Evolutionary conservation across 805 yeast species (phyloP), one percentile per base, ranked within the genome.

Genomic region (Komagataella populi): DNA sequence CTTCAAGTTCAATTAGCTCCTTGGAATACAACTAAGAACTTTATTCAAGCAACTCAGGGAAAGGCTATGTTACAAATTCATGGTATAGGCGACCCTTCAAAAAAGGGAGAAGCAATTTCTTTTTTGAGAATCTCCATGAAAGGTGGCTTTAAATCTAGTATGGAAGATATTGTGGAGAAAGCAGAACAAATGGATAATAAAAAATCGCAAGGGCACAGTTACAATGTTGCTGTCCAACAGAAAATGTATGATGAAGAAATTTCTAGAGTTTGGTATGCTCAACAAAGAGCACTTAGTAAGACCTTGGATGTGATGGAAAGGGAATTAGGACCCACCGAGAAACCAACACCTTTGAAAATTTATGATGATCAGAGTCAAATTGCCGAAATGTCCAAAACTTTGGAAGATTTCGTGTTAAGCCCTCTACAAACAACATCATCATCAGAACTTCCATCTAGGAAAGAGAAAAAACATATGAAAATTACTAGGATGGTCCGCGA

Each of bases 11-110:
- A 88, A 60, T 68, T 87, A 49, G 83, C 97, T 1, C 91, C 96
- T 0, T 93, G 99, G 99, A 90, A 87, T 63, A 73, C 84, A n/a
- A 82, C 96, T 0, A 76, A 88, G 54, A 93, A 93, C 65, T 93
- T 93, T 61, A 80, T 90, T 51, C 87, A 82, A 63, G 93, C 98
- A 2, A 89, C 96, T 22, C 98, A 90, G 63, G 95, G 96, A 51
- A 90, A 95, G 60, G 95, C 97, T 0, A 93, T 93, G 97, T 73
- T 93, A 46, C 96, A 89, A 61, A 77, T 93, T 23, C 87, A 87
- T 62, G 96, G 96, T 12, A 90, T 83, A 51, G 98, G 98, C 49
- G 98, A 93, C 64, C 95, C 96, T 1, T 81, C 96, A 0, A 96
- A 95, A 22, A 80, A 86, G 55, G 93, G 96, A 2, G 85, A 87